Conservation (phyloP, 129 eudicot genomes). For the Chrysanthemum seticuspe region DNA sequence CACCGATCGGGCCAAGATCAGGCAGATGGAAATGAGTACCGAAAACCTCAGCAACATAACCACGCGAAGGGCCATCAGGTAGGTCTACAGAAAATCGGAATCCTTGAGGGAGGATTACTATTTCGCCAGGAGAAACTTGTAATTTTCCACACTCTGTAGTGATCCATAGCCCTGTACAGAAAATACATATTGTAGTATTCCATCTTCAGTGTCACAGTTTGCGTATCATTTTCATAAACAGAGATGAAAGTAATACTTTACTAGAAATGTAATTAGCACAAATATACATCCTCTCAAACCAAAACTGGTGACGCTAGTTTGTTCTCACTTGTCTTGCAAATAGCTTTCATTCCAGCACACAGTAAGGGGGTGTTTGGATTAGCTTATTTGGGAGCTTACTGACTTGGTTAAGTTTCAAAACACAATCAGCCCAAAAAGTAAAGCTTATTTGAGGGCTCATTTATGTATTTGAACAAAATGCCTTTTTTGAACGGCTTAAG, state of each 20-base stretch:
- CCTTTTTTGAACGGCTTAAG: too few relatives aligned
- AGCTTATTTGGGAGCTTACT: too few relatives aligned
- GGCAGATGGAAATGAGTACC: slow-evolving; percentile 97
- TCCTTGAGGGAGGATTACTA: slow-evolving; percentile 85
- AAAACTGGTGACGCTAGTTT: background rate
- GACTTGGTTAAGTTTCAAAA: too few relatives aligned
- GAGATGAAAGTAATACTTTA: background rate
- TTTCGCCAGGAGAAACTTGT: slow-evolving; percentile 84
- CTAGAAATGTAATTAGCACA: slow-evolving; percentile 11
- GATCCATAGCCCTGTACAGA: slow-evolving; percentile 69
- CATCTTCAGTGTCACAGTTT: background rate
- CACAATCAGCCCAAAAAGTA: too few relatives aligned
- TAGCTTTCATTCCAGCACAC: background rate
- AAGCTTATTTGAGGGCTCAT: too few relatives aligned
- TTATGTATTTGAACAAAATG: too few relatives aligned
- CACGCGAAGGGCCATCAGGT: slow-evolving; percentile 97
- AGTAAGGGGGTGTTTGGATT: too few relatives aligned
- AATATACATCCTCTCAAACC: slow-evolving; percentile 1
- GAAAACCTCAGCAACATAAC: slow-evolving; percentile 89
- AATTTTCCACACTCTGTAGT: slow-evolving; percentile 93
- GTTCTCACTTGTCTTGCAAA: background rate
- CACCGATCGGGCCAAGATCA: slow-evolving; percentile 98
- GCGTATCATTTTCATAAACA: background rate
- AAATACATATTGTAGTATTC: slow-evolving; percentile 1
- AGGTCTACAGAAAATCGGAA: slow-evolving; percentile 73